Conservation (phyloP, 371 early-diverging fungal genomes). For the Mortierella sp. region DNA sequence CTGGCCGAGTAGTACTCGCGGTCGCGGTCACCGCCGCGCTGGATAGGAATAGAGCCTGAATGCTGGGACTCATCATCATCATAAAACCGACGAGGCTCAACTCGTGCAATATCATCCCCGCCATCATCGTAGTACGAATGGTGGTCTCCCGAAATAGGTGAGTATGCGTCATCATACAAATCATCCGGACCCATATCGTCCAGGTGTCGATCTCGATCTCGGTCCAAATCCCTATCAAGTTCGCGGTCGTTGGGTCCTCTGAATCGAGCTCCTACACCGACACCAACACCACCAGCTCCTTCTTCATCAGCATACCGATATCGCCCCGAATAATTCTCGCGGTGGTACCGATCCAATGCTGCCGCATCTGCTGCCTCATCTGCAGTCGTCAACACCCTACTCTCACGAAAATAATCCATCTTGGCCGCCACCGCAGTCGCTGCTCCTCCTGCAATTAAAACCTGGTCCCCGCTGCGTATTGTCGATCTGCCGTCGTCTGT, state of each 20-base stretch:
- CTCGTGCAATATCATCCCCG: conserved; percentile 21
- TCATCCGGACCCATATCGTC: conserved; percentile 24
- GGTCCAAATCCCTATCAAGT: conserved; percentile 1
- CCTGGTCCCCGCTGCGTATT: background rate
- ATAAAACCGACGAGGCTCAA: conserved; percentile 27
- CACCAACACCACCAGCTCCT: background rate
- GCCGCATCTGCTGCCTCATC: conserved; percentile 28
- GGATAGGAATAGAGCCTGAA: conserved; percentile 41
- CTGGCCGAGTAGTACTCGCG: conserved; percentile 26
- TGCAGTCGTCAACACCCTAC: background rate
- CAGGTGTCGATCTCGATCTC: conserved; percentile 18
- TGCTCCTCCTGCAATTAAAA: background rate
- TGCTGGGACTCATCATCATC: conserved; percentile 52
- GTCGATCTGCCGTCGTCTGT: conserved; percentile 32
- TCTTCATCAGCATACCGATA: conserved; percentile 36
- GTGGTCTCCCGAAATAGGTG: conserved; percentile 38
- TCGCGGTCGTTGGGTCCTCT: background rate
- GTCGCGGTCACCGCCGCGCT: conserved; percentile 13
- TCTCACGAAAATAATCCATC: conserved; percentile 27
- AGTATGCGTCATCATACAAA: conserved; percentile 42
- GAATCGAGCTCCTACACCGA: background rate
- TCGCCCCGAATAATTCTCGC: conserved; percentile 22
- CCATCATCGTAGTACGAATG: conserved; percentile 45
- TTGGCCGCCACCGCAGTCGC: conserved; percentile 5
- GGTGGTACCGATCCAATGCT: conserved; percentile 32